Conservation (phyloP, 2,329 filamentous ascomycete species). For the Cladophialophora chaetospira region DNA sequence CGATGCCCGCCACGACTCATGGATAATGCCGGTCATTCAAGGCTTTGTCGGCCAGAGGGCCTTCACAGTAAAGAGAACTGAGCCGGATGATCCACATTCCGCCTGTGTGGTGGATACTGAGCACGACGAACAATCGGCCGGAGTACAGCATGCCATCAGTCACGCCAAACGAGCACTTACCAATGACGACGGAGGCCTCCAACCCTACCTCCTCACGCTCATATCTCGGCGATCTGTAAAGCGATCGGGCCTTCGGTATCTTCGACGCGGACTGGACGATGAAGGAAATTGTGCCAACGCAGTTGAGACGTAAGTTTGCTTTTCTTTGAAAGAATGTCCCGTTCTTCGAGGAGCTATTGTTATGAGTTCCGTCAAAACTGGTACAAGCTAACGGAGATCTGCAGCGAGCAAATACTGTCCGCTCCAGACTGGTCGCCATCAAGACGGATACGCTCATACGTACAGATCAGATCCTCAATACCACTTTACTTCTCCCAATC, state of each 20-base stretch:
- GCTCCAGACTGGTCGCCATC: conserved; percentile 64
- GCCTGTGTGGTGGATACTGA: conserved; percentile 34
- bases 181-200: conserved; percentile 37
- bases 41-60: conserved; percentile 87
- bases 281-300: conserved; percentile 84
- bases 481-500: conserved; percentile 94
- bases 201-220: conserved; percentile 75
- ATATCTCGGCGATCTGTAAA: conserved; percentile 88
- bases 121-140: conserved; percentile 46
- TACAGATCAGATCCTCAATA: conserved; percentile 88
- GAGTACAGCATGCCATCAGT: conserved; percentile 19
- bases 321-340: no score
- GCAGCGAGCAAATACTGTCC: conserved; percentile 88
- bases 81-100: conserved; percentile 26
- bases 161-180: conserved; percentile 29
- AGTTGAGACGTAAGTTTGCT: no score
- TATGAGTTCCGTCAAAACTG: no score
- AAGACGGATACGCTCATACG: conserved; percentile 73
- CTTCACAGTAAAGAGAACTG: conserved; percentile 67
- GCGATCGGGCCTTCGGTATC: conserved; percentile 83
- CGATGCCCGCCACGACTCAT: conserved; percentile 67
- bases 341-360: no score
- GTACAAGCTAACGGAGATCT: no score
- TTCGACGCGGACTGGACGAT: conserved; percentile 87
- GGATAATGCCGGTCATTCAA: conserved; percentile 83